phyloP scores from a whole-genome alignment of 2,329 filamentous ascomycete species.

The Mycosphaerella sp. region DNA sequence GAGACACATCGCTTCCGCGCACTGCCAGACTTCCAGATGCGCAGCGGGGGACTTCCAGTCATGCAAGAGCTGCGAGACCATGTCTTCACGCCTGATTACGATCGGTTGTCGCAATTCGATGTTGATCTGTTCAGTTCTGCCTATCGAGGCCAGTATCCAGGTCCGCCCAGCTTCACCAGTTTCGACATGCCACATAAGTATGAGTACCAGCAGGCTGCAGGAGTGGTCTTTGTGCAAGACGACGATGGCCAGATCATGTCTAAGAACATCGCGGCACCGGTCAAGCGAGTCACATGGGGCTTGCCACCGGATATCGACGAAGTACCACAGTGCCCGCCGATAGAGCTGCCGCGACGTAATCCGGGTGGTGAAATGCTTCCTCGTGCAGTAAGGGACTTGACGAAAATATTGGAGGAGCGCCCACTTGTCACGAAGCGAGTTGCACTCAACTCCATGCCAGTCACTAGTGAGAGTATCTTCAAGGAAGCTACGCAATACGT shows the following conservation, averaged over 20 bases:
- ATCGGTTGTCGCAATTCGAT: constrained; percentile 58
- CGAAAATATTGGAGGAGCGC: constrained; percentile 60
- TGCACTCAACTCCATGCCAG: constrained; percentile 62
- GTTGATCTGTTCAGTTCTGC: constrained; percentile 54
- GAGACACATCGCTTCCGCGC: constrained; percentile 83
- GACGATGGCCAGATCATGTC: constrained; percentile 53
- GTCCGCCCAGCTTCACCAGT: constrained; percentile 29
- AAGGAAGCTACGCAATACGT: constrained; percentile 75
- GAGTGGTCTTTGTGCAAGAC: constrained; percentile 58
- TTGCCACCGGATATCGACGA: constrained; percentile 56
- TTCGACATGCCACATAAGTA: constrained; percentile 43
- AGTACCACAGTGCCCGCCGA: constrained; percentile 56
- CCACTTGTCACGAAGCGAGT: constrained; percentile 84
- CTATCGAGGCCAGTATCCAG: constrained; percentile 54
- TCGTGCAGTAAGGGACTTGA: constrained; percentile 58
- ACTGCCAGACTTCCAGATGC: constrained; percentile 71
- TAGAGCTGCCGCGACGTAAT: constrained; percentile 34
- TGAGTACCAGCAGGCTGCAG: constrained; percentile 80
- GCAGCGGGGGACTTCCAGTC: constrained; percentile 46
- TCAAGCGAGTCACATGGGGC: constrained; percentile 23
- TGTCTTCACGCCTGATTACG: constrained; percentile 61
- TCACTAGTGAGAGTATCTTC: constrained; percentile 51
- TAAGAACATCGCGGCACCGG: constrained; percentile 43
- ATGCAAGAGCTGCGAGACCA: constrained; percentile 65
- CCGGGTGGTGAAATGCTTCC: constrained; percentile 47